Conservation (phyloP, 1,284 basidiomycete genomes). For the Pulchroboletus neoregius region DNA sequence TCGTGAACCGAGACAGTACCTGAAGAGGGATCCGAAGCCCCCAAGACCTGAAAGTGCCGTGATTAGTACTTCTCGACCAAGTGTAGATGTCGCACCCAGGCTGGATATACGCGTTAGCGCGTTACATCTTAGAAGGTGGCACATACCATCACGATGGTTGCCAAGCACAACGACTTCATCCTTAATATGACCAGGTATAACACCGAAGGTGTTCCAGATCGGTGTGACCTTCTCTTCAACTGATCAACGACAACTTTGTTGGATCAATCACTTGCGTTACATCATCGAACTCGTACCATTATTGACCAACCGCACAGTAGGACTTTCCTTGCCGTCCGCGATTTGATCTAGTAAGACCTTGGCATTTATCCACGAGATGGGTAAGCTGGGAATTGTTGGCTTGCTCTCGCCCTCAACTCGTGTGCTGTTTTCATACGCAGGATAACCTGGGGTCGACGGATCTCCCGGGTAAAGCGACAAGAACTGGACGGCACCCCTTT, state of each 20-base stretch:
- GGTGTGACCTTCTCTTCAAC: slow-evolving; percentile 45
- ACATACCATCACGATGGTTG: slow-evolving; percentile 67
- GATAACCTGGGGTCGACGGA: slow-evolving; percentile 67
- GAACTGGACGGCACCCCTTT: slow-evolving; percentile 75
- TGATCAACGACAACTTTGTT: slow-evolving; percentile 20
- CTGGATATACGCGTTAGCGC: slow-evolving; percentile 14
- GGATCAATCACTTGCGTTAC: slow-evolving; percentile 4
- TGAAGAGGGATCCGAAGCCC: slow-evolving; percentile 72
- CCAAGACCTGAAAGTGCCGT: slow-evolving; percentile 44
- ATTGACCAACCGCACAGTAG: slow-evolving; percentile 44
- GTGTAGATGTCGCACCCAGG: slow-evolving; percentile 25
- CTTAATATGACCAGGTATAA: slow-evolving; percentile 71
- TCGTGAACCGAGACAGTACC: slow-evolving; percentile 79
- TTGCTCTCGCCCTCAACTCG: slow-evolving; percentile 55
- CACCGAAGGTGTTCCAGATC: slow-evolving; percentile 70
- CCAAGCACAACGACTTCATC: slow-evolving; percentile 76
- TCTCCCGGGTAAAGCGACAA: slow-evolving; percentile 67
- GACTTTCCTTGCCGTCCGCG: slow-evolving; percentile 32
- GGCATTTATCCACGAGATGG: slow-evolving; percentile 55
- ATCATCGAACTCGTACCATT: slow-evolving; percentile 35
- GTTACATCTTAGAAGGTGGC: background rate
- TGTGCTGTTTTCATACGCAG: slow-evolving; percentile 71
- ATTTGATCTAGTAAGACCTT: slow-evolving; percentile 45
- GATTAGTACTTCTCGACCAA: slow-evolving; percentile 1
- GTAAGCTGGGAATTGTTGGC: slow-evolving; percentile 66